Evolutionary conservation across 2,329 filamentous ascomycete species (phyloP).

Genomic region (Orbilia oligospora): DNA sequence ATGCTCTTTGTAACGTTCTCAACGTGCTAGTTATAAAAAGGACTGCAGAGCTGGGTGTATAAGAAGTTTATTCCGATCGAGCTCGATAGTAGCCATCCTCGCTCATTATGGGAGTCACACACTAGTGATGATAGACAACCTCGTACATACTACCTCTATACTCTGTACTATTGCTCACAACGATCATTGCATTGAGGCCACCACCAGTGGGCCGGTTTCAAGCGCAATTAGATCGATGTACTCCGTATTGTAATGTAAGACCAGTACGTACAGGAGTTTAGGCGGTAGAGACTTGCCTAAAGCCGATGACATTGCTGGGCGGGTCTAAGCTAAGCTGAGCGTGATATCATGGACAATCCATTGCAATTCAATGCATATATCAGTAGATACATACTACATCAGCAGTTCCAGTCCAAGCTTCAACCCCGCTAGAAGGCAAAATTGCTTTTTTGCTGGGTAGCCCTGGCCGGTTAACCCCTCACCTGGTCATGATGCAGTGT

Average conservation of each 20-base stretch:
- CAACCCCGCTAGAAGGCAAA: constrained; percentile 11
- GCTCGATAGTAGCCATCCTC: no score
- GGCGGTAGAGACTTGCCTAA: constrained; percentile 56
- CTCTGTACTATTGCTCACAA: no score
- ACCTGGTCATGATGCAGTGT: constrained; percentile 18
- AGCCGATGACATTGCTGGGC: constrained; percentile 20
- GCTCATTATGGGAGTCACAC: no score
- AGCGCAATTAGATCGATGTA: background rate
- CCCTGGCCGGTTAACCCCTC: constrained; percentile 35
- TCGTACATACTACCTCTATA: no score
- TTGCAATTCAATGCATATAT: background rate
- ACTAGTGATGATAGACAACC: no score
- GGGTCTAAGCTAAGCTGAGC: background rate
- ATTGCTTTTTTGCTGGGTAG: constrained; percentile 41
- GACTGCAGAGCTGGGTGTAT: no score
- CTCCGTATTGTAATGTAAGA: no score
- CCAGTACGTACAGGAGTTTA: constrained; percentile 33
- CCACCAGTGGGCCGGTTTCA: background rate
- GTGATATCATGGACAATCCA: constrained; percentile 1
- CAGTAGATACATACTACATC: background rate
- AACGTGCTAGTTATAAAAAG: no score
- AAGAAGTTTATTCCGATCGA: no score
- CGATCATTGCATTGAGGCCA: no score
- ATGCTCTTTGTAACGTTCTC: no score
- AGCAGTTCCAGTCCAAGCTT: background rate